Percentiles rank a stretch among this genome's conserved stretches.
These are phyloP conservation scores for Zasmidium citrigriseum DNA, from an alignment of 2,329 filamentous ascomycete genomes.

Conservation along the genomic window DNA sequence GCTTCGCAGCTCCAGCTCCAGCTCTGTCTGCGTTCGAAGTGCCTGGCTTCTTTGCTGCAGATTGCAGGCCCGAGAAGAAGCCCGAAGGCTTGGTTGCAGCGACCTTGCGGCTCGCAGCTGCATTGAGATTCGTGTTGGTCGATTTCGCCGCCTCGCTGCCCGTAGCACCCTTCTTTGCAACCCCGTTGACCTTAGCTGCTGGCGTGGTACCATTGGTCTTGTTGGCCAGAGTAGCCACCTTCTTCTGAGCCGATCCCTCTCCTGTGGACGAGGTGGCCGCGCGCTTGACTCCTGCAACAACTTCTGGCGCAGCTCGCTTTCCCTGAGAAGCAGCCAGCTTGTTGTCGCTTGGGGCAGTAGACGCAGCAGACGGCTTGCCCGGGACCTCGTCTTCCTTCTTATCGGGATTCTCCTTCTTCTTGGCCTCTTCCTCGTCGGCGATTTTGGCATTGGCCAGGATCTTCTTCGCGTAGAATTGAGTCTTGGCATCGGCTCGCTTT, in stretches of 20 bases:
- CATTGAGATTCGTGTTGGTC: constrained; percentile 13
- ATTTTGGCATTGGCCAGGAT: constrained; percentile 47
- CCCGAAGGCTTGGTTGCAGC: constrained; percentile 47
- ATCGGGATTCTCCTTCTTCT: constrained; percentile 44
- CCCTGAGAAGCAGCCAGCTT: constrained; percentile 3
- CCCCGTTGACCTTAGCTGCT: constrained; percentile 21
- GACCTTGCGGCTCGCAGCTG: constrained; percentile 27
- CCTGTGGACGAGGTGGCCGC: constrained; percentile 22
- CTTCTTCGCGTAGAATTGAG: constrained; percentile 61
- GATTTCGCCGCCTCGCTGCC: constrained; percentile 19
- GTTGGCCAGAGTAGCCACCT: constrained; percentile 28
- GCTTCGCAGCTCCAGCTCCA: constrained; percentile 29
- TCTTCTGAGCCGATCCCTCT: constrained; percentile 37
- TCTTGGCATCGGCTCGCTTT: constrained; percentile 65
- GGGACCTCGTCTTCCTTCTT: too few species aligned
- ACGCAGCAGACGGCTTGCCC: constrained; percentile 17
- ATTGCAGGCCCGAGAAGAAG: constrained; percentile 49
- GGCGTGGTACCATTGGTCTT: constrained; percentile 23
- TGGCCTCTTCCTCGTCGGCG: constrained; percentile 26
- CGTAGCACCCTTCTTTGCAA: constrained; percentile 27
- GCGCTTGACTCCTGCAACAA: constrained; percentile 37
- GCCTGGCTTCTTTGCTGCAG: constrained; percentile 46
- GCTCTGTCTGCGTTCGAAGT: constrained; percentile 31
- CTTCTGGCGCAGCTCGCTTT: constrained; percentile 32
- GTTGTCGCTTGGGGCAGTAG: not conserved